Evolutionary conservation across 441 rosid genomes (phyloP).

Genomic region (Flueggea neowawraea): DNA sequence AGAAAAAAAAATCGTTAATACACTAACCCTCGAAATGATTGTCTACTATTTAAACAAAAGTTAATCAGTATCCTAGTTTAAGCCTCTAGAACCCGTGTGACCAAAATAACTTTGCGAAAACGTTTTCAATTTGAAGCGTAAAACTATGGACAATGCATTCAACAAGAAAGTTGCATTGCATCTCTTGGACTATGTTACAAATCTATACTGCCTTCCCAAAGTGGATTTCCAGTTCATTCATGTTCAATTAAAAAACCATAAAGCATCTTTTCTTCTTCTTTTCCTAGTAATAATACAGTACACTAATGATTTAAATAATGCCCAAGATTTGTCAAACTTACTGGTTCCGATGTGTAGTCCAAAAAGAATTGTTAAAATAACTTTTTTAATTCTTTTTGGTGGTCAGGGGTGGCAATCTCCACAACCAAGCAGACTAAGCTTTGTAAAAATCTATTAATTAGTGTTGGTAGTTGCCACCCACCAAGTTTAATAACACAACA

Average conservation of each 20-base stretch:
- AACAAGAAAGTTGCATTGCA: too few relatives aligned
- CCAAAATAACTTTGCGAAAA: too few relatives aligned
- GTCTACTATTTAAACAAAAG: too few relatives aligned
- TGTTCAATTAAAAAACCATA: background rate
- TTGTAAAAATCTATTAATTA: slow-evolving; percentile 9
- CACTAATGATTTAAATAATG: background rate
- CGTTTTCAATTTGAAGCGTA: too few relatives aligned
- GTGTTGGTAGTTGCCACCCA: slow-evolving; percentile 1
- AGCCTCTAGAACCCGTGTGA: too few relatives aligned
- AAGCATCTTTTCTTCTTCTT: background rate
- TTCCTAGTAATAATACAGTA: background rate
- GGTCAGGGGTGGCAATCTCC: background rate
- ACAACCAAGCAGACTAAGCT: slow-evolving; percentile 1
- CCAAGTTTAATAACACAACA: slow-evolving; percentile 16
- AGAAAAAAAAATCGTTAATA: too few relatives aligned
- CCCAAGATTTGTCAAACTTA: background rate
- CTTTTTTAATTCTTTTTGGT: background rate
- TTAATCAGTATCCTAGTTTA: too few relatives aligned
- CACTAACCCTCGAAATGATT: too few relatives aligned
- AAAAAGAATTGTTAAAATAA: background rate
- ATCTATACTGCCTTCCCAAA: background rate
- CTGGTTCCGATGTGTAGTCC: slow-evolving; percentile 5
- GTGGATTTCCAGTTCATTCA: background rate
- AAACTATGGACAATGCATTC: too few relatives aligned
- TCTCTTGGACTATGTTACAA: background rate